These are phyloP conservation scores for Rostrohypoxylon terebratum DNA, from an alignment of 495 filamentous ascomycete species.

Conservation along the genomic window DNA sequence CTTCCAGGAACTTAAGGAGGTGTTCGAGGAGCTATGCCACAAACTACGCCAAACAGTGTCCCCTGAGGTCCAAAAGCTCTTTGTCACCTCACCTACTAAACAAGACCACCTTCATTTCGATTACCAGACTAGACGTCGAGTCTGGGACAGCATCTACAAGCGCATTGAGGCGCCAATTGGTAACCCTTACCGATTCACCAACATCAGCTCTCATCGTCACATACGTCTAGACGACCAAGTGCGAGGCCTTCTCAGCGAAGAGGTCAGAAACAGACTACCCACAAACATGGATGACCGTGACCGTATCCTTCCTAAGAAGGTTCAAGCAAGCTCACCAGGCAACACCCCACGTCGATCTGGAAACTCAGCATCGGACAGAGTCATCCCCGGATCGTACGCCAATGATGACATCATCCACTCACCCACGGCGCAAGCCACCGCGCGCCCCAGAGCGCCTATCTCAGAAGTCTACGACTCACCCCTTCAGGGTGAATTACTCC, in stretches of 20 bases:
- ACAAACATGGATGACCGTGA: not conserved
- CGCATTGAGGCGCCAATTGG: not conserved
- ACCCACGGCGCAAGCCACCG: not conserved
- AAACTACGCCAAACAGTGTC: not conserved
- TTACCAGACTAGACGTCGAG: not conserved
- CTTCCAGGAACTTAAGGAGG: not conserved
- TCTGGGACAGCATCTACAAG: conserved; percentile 13
- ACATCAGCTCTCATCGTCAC: conserved; percentile 17
- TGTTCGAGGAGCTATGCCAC: not conserved
- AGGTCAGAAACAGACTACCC: not conserved
- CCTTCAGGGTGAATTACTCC: not conserved
- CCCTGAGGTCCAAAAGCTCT: not conserved
- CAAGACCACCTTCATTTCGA: not conserved
- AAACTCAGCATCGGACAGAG: not conserved
- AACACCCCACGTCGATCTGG: not conserved
- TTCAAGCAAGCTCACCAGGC: not conserved
- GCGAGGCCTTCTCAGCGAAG: not conserved
- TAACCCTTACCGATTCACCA: conserved; percentile 17
- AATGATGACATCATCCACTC: conserved; percentile 3
- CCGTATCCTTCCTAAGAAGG: not conserved
- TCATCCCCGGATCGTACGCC: not conserved
- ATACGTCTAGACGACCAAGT: conserved; percentile 3
- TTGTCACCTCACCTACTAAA: not conserved
- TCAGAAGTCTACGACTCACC: not conserved
- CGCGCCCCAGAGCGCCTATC: not conserved